Percentiles rank a stretch among this genome's conserved stretches.
Conservation (phyloP, 768 basidiomycete genomes). For the Boletus rubroflammeus region DNA sequence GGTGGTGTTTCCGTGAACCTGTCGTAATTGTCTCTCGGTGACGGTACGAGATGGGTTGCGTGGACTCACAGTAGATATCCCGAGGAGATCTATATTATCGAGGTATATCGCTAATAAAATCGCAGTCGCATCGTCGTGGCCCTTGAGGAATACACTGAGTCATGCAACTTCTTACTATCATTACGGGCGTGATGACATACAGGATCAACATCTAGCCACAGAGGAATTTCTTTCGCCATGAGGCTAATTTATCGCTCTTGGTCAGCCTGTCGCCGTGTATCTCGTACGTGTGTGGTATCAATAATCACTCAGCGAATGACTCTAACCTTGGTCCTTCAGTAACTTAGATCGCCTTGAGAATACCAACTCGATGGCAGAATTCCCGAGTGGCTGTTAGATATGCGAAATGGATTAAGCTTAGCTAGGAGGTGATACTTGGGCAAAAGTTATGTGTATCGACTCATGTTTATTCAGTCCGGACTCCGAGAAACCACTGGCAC, state of each 20-base stretch:
- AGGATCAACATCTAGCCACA: slow-evolving; percentile 70
- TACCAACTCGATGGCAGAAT: not conserved
- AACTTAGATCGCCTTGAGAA: no score
- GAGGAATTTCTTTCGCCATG: slow-evolving; percentile 15
- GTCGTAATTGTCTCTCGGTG: not conserved
- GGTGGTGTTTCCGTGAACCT: slow-evolving; percentile 82
- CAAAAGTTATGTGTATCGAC: not conserved
- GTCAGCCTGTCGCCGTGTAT: not conserved
- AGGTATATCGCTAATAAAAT: slow-evolving; percentile 72
- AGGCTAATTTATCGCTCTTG: not conserved
- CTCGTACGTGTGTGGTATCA: not conserved
- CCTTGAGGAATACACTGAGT: slow-evolving; percentile 42
- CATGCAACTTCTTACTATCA: not conserved
- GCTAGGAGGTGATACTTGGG: not conserved
- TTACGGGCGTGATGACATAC: slow-evolving; percentile 34
- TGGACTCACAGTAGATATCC: slow-evolving; percentile 71
- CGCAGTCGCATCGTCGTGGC: slow-evolving; percentile 87
- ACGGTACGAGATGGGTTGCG: not conserved
- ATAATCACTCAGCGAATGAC: not conserved
- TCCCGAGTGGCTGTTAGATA: not conserved
- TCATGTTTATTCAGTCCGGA: not conserved
- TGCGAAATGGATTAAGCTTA: not conserved
- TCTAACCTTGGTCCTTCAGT: not conserved
- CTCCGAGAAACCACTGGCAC: no score
- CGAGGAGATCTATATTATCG: slow-evolving; percentile 63